Evolutionary conservation across 371 early-diverging fungal species (phyloP).

Genomic region (Mucor sp.): DNA sequence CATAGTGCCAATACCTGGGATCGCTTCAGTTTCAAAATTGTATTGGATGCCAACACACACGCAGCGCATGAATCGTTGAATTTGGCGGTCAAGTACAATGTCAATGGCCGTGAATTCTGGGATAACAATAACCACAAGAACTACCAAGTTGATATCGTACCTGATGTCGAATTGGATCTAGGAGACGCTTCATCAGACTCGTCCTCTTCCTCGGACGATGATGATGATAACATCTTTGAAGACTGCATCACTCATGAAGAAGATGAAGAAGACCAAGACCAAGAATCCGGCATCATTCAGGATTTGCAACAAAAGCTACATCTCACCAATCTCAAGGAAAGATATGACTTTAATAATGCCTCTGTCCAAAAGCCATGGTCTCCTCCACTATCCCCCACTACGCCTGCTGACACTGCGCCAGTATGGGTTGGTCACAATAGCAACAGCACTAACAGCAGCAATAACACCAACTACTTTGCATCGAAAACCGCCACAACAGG

Average conservation of each 20-base stretch:
- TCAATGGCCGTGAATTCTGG: constrained; percentile 72
- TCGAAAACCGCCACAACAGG: neutral
- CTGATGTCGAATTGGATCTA: constrained; percentile 6
- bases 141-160: constrained; percentile 41
- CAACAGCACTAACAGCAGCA: neutral
- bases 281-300: neutral
- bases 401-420: constrained; percentile 14
- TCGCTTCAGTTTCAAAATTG: constrained; percentile 31
- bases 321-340: neutral
- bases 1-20: constrained; percentile 42
- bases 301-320: neutral
- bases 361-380: constrained; percentile 9
- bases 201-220: constrained; percentile 19
- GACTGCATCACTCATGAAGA: constrained; percentile 2
- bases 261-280: neutral
- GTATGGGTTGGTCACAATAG: constrained; percentile 4
- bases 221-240: constrained; percentile 11
- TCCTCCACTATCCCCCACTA: constrained; percentile 22
- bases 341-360: constrained; percentile 6
- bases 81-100: constrained; percentile 46
- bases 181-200: constrained; percentile 11
- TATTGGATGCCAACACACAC: constrained; percentile 3
- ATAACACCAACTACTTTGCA: neutral
- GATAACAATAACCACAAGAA: constrained; percentile 79
- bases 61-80: constrained; percentile 10